Evolutionary conservation across 345 rosid genomes (phyloP).

Genomic region (Eucalyptus cladocalyx): DNA sequence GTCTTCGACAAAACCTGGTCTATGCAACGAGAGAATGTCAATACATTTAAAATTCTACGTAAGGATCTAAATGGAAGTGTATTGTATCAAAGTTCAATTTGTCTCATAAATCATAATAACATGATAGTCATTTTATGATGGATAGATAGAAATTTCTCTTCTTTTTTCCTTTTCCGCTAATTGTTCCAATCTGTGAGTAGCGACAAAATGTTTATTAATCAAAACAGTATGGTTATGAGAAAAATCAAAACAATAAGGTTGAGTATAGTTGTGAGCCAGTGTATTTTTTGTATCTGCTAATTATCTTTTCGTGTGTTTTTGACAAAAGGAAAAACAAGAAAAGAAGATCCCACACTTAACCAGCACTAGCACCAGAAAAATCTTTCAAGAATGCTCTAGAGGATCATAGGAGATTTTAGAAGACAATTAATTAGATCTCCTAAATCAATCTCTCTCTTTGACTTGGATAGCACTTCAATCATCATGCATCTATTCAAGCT

Average conservation of each 20-base stretch:
- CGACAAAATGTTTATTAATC: too few relatives aligned
- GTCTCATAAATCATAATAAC: too few relatives aligned
- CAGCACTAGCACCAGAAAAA: too few relatives aligned
- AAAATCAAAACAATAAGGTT: not conserved
- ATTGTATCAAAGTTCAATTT: too few relatives aligned
- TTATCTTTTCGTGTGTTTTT: too few relatives aligned
- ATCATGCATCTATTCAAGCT: not conserved
- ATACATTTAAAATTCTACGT: too few relatives aligned
- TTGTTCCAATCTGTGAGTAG: fast-evolving
- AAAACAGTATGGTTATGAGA: not conserved
- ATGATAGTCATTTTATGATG: too few relatives aligned
- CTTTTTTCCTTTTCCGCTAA: fast-evolving
- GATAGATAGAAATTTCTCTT: not conserved
- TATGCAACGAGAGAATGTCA: too few relatives aligned
- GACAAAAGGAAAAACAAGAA: not conserved
- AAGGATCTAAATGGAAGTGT: too few relatives aligned
- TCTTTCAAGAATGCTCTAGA: not conserved
- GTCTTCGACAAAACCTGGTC: too few relatives aligned
- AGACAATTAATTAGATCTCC: not conserved
- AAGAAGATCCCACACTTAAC: not conserved
- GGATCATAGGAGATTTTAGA: not conserved
- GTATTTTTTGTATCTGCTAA: too few relatives aligned
- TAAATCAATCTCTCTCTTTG: not conserved
- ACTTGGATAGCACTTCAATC: not conserved
- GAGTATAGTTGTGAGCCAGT: not conserved